These are phyloP conservation scores for Cavenderia fasciculata DNA, from an alignment of 78 protist genomes.

Conservation along the genomic window DNA sequence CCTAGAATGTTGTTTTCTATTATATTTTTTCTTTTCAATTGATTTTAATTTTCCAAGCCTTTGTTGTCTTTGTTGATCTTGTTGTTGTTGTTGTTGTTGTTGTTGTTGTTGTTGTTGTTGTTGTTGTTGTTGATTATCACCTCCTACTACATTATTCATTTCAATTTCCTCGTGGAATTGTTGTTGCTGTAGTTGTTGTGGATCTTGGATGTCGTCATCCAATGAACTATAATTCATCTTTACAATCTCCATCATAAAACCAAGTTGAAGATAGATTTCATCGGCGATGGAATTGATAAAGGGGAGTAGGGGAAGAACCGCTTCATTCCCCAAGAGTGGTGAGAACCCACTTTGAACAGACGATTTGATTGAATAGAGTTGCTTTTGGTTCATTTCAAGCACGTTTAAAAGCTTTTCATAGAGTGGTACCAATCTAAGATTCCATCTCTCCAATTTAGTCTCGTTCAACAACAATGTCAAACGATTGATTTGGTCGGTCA, in stretches of 20 bases:
- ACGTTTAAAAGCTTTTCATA: conserved; percentile 5
- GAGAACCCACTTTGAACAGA: conserved; percentile 10
- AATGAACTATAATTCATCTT: background rate
- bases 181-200: background rate
- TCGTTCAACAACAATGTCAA: conserved; percentile 9
- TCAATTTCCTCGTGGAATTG: background rate
- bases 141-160: background rate
- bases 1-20: too few relatives aligned
- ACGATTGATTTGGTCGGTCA: conserved; percentile 20
- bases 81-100: background rate
- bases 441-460: conserved; percentile 46
- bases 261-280: conserved; percentile 61
- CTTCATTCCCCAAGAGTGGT: background rate
- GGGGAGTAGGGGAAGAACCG: conserved; percentile 28
- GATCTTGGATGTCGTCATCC: background rate
- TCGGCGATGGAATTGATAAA: conserved; percentile 39
- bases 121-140: too few relatives aligned
- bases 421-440: background rate
- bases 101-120: background rate
- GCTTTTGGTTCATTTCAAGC: conserved; percentile 32
- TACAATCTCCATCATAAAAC: conserved; percentile 49
- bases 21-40: background rate
- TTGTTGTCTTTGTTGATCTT: background rate
- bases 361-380: conserved; percentile 29
- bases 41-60: background rate